Conservation (phyloP, 164 flowering plant species). For the Kalanchoe fedtschenkoi region DNA sequence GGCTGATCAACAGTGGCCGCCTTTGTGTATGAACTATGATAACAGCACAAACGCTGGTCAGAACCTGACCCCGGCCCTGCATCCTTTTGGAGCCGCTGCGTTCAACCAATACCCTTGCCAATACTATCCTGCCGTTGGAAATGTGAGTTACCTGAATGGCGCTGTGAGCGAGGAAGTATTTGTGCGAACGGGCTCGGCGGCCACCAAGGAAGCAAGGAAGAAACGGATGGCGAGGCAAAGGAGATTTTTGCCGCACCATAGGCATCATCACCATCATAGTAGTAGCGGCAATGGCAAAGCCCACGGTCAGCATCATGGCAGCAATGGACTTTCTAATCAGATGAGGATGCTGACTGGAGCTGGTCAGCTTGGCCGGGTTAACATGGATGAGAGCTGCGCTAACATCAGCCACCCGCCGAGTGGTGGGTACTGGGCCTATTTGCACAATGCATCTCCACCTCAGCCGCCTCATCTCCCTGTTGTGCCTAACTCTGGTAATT, state of each 20-base stretch:
- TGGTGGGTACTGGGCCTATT: slow-evolving; percentile 41
- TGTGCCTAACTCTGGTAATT: slow-evolving; percentile 8
- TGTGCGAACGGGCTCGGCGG: slow-evolving; percentile 51
- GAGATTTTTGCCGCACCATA: slow-evolving; percentile 42
- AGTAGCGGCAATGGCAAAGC: slow-evolving; percentile 13
- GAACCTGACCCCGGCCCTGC: background rate
- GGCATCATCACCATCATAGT: slow-evolving; percentile 14
- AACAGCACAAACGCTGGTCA: background rate
- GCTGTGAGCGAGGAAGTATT: slow-evolving; percentile 27
- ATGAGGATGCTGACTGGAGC: background rate
- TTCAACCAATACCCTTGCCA: slow-evolving; percentile 28
- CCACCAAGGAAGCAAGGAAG: slow-evolving; percentile 89
- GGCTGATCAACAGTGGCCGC: background rate
- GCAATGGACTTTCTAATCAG: background rate
- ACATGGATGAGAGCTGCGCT: slow-evolving; percentile 16
- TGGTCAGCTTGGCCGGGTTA: slow-evolving; percentile 15
- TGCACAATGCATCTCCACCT: slow-evolving; percentile 25
- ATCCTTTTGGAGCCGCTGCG: slow-evolving; percentile 14
- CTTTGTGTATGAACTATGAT: background rate
- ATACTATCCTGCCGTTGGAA: slow-evolving; percentile 4
- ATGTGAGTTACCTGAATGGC: background rate
- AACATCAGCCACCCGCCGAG: slow-evolving; percentile 14
- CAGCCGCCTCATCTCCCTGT: slow-evolving; percentile 9
- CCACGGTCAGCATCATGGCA: slow-evolving; percentile 10
- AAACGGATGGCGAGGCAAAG: slow-evolving; percentile 89